Base-by-base conservation (phyloP, 345 rosid species). In the Aethionema arabicum region DNA sequence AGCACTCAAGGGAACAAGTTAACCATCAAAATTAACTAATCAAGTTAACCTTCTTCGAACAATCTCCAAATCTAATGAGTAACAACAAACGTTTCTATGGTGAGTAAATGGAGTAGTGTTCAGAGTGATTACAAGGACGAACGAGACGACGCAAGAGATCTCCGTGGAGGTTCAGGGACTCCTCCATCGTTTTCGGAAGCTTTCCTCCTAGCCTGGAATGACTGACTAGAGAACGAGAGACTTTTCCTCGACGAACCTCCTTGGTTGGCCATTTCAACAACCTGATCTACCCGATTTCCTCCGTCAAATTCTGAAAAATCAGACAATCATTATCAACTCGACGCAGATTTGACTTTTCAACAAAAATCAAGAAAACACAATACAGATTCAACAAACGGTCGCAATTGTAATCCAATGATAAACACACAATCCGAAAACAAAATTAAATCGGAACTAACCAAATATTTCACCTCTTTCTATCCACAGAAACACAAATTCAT, bases 201-300 rank as follows among this genome's bases (percentile, higher is more conserved):
- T 64, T 83, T 87, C 79, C 79, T 95, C 78, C 73, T 86, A 52
- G 74, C 80, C 7, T 55, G 69, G 40, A 57, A 37, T 8, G 87
- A 81, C 10, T 76, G 61, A 56, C 43, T 77, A 11, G 83, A 52
- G 67, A 75, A 63, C 11, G 95, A 77, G 31, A 79, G 33, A 46
- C 86, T 86, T 64, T 70, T 83, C 72, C 96, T 80, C 11, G 92
- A 82, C 16, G 96, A 72, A 54, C 89, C 86, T 12, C 82, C 75
- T 63, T 82, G 88, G 72, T 85, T 81, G 2, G 89, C 79, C 99
- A 95, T 95, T 33, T 47, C 45, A 10, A 51, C 9, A 51, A 2
- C 39, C n/a, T 30, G 0, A 32, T n/a, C 11, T 42, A 7, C 29
- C 39, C 11, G 50, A 36, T 52, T 45, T 56, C 49, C 56, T 56